phyloP scores from a whole-genome alignment of 116 monocot genomes.

The Phalaenopsis hybrid region DNA sequence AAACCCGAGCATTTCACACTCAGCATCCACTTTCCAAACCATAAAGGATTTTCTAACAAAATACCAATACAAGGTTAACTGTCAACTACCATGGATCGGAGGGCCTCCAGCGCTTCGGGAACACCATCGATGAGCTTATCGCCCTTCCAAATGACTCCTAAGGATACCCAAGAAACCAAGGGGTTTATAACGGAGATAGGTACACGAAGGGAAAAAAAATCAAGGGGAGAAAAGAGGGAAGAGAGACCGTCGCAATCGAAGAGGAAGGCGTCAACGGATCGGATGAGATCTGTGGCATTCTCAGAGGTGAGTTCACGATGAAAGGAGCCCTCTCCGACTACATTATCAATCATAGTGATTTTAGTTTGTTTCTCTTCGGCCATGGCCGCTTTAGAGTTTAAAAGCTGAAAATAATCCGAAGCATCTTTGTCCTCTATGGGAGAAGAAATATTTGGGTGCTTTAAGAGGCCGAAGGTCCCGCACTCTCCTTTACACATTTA shows the following conservation, averaged over 20 bases:
- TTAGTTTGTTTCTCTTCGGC: too few relatives aligned
- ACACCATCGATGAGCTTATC: conserved; percentile 89
- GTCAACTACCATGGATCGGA: conserved; percentile 57
- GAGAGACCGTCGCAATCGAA: conserved; percentile 87
- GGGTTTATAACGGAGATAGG: not conserved
- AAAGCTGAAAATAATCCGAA: too few relatives aligned
- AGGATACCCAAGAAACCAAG: conserved; percentile 1
- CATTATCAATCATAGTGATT: not conserved
- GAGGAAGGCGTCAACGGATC: conserved; percentile 87
- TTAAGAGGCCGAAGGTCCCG: too few relatives aligned
- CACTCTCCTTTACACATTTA: too few relatives aligned
- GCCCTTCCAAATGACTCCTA: conserved; percentile 98
- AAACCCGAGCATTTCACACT: not conserved
- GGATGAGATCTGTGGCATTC: conserved; percentile 41
- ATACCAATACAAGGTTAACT: not conserved
- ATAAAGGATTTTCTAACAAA: not conserved
- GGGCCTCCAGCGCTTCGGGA: conserved; percentile 35
- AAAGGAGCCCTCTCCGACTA: not conserved
- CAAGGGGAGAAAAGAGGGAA: not conserved
- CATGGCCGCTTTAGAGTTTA: too few relatives aligned
- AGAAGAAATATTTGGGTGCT: too few relatives aligned
- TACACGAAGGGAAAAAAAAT: not conserved
- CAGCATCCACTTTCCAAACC: not conserved
- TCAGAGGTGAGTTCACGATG: conserved; percentile 31
- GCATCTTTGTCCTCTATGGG: accelerated